Conservation (phyloP, 2,329 filamentous ascomycete genomes). For the Pseudofabraea citricarpa region DNA sequence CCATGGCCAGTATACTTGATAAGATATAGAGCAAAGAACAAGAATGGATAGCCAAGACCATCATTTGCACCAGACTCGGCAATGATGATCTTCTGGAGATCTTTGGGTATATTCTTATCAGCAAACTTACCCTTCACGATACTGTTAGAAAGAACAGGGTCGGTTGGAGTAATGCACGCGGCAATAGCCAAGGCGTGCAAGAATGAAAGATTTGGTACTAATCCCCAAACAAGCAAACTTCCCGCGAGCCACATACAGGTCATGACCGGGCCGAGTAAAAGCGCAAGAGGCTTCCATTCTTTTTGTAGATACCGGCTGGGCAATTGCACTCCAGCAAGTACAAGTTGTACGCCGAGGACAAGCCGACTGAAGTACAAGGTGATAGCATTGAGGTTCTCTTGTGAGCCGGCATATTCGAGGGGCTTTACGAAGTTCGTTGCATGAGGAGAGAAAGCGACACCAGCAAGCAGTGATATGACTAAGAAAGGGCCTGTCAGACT, state of each 20-base stretch:
- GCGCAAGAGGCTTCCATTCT: slow-evolving; percentile 71
- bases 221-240: slow-evolving; percentile 71
- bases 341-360: slow-evolving; percentile 84
- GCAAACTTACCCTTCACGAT: slow-evolving; percentile 94
- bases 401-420: slow-evolving; percentile 63
- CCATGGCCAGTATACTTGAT: slow-evolving; percentile 68
- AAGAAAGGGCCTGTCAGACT: neutral
- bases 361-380: slow-evolving; percentile 83
- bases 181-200: slow-evolving; percentile 76
- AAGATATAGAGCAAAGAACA: slow-evolving; percentile 80
- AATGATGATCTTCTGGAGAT: slow-evolving; percentile 74
- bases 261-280: slow-evolving; percentile 83
- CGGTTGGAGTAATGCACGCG: slow-evolving; percentile 87
- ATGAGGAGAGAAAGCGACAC: slow-evolving; percentile 72
- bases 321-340: slow-evolving; percentile 82
- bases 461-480: slow-evolving; percentile 82
- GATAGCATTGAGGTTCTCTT: slow-evolving; percentile 59
- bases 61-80: slow-evolving; percentile 85
- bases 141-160: slow-evolving; percentile 80
- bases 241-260: slow-evolving; percentile 79
- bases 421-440: slow-evolving; percentile 73
- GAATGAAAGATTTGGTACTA: slow-evolving; percentile 68
- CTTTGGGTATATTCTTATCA: slow-evolving; percentile 80
- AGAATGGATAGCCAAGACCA: slow-evolving; percentile 74
- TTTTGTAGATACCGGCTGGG: slow-evolving; percentile 74